Evolutionary conservation across 768 basidiomycete species (phyloP).

Genomic region (Gloeophyllum trabeum): DNA sequence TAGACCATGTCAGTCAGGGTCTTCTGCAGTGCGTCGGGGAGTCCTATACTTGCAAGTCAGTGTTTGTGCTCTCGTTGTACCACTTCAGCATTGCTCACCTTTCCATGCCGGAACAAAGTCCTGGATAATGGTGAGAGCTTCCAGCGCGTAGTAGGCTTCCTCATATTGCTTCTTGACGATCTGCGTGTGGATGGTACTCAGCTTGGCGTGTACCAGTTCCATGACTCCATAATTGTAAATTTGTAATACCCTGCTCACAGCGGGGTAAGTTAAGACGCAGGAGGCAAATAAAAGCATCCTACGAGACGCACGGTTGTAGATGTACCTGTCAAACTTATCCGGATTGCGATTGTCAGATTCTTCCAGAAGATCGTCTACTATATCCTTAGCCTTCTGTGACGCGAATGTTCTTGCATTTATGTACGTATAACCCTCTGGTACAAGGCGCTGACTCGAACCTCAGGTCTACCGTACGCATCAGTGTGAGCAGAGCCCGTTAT

Average conservation of each 20-base stretch:
- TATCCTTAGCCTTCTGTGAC: conserved; percentile 17
- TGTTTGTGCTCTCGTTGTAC: neutral
- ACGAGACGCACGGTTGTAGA: conserved; percentile 20
- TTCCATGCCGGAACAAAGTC: conserved; percentile 18
- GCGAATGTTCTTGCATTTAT: conserved; percentile 18
- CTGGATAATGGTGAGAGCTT: conserved; percentile 22
- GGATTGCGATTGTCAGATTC: conserved; percentile 21
- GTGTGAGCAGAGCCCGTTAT: no score
- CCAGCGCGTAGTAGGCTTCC: conserved; percentile 21
- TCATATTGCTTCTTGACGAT: conserved; percentile 21
- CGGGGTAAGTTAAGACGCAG: no score
- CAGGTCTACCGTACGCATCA: no score
- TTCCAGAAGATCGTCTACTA: conserved; percentile 17
- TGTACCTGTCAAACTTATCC: conserved; percentile 15
- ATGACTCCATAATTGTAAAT: conserved; percentile 22
- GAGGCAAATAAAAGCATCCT: neutral
- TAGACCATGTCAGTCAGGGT: conserved; percentile 20
- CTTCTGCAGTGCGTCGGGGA: conserved; percentile 7
- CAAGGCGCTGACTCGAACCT: neutral
- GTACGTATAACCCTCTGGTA: conserved; percentile 16
- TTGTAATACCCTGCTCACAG: no score
- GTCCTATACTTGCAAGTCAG: neutral
- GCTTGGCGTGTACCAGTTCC: conserved; percentile 22
- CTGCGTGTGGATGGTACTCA: conserved; percentile 19
- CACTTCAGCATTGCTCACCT: conserved; percentile 2